Percentiles rank a stretch among this genome's conserved stretches.
phyloP scores from a whole-genome alignment of 352 stramenopile genomes.

The Phytophthora ohioensis region DNA sequence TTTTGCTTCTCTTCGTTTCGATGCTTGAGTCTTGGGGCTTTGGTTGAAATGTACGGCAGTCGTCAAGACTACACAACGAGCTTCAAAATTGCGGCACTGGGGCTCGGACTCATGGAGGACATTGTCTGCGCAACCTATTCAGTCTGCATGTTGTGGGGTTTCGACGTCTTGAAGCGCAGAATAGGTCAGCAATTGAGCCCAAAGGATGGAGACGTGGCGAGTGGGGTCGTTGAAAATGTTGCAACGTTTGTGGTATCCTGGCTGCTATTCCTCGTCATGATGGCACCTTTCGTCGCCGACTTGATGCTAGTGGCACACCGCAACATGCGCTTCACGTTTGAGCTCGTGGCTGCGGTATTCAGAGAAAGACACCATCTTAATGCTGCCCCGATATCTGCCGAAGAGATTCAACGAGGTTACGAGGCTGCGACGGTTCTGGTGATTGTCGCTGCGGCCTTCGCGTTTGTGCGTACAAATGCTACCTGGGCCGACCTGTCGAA shows the following conservation, averaged over 20 bases:
- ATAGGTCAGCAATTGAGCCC: not conserved
- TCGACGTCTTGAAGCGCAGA: slow-evolving; percentile 18
- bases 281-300: slow-evolving; percentile 45
- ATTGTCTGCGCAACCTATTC: slow-evolving; percentile 44
- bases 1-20: slow-evolving; percentile 30
- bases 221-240: slow-evolving; percentile 3
- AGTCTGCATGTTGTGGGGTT: slow-evolving; percentile 25
- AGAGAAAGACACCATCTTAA: slow-evolving; percentile 45
- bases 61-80: slow-evolving; percentile 18
- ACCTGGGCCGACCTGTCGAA: slow-evolving; percentile 6
- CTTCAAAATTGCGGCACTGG: slow-evolving; percentile 29
- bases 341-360: slow-evolving; percentile 30
- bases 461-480: slow-evolving; percentile 7
- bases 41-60: slow-evolving; percentile 36
- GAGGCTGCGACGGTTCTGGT: slow-evolving; percentile 23
- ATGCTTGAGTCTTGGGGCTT: slow-evolving; percentile 14
- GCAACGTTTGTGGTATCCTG: slow-evolving; percentile 21
- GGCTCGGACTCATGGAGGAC: slow-evolving; percentile 36
- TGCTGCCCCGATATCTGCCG: slow-evolving; percentile 33
- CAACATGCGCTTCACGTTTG: slow-evolving; percentile 53
- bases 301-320: slow-evolving; percentile 44
- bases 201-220: not conserved
- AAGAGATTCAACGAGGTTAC: slow-evolving; percentile 45
- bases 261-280: slow-evolving; percentile 29
- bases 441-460: slow-evolving; percentile 20